Conservation (phyloP, 441 rosid genomes). For the Eutrema salsugineum region DNA sequence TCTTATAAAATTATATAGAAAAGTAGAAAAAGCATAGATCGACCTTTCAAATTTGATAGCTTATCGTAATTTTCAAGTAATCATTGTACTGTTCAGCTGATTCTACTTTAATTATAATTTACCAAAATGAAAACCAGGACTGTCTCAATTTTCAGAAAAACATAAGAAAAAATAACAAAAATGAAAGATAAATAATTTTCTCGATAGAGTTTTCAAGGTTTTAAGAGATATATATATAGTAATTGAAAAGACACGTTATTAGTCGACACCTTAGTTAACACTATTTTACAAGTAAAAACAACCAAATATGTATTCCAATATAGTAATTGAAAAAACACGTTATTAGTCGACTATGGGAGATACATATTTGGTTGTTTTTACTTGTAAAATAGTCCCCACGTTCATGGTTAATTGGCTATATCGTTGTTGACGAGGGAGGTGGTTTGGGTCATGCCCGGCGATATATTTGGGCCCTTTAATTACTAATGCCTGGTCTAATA, state of each 20-base stretch:
- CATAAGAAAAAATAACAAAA: neutral
- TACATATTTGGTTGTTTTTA: too few species aligned
- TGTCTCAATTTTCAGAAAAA: neutral
- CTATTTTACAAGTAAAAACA: too few species aligned
- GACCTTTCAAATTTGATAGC: neutral
- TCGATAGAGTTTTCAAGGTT: neutral
- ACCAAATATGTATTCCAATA: too few species aligned
- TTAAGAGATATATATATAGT: neutral
- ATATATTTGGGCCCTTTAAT: neutral
- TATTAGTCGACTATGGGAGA: too few species aligned
- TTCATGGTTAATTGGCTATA: neutral
- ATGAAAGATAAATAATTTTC: neutral
- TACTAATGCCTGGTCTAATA: neutral
- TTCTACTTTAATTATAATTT: conserved; percentile 7
- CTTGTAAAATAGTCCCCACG: neutral
- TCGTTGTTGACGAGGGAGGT: too few species aligned
- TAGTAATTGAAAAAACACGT: too few species aligned
- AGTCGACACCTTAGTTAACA: too few species aligned
- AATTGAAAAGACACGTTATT: neutral
- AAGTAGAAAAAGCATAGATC: neutral
- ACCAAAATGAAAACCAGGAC: conserved; percentile 1
- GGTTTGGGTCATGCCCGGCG: neutral
- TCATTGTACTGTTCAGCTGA: neutral
- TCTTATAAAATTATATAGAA: neutral
- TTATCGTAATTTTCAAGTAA: conserved; percentile 4